Evolutionary conservation across 1,284 basidiomycete genomes (phyloP).

Genomic region (Irpex sp.): DNA sequence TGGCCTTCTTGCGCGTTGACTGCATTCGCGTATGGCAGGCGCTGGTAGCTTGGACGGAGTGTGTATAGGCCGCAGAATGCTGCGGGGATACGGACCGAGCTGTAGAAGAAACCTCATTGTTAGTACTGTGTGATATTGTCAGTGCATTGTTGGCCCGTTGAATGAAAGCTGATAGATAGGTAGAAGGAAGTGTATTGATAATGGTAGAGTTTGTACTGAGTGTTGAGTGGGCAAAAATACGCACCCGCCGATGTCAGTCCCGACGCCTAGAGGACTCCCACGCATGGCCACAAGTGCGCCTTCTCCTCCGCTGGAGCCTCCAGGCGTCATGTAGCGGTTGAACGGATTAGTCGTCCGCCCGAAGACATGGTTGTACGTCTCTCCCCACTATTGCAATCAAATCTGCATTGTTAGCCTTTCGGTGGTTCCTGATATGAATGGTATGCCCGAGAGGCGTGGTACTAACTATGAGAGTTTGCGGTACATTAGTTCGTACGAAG

Average conservation of each 20-base stretch:
- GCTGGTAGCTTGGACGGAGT: conserved; percentile 51
- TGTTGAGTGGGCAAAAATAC: conserved; percentile 3
- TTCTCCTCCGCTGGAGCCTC: conserved; percentile 82
- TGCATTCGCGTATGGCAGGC: conserved; percentile 49
- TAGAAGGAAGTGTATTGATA: no score
- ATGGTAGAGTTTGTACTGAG: neutral
- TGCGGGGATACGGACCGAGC: conserved; percentile 50
- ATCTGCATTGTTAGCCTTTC: neutral
- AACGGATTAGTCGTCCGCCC: conserved; percentile 75
- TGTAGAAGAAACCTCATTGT: conserved; percentile 11
- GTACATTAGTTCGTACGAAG: conserved; percentile 69
- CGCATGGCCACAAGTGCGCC: conserved; percentile 72
- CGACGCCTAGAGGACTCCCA: conserved; percentile 76
- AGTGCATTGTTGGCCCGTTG: neutral
- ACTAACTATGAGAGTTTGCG: conserved; percentile 40
- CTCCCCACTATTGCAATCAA: conserved; percentile 30
- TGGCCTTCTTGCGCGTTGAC: conserved; percentile 46
- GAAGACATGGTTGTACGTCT: conserved; percentile 48
- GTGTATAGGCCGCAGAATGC: conserved; percentile 50
- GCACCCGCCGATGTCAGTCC: conserved; percentile 72
- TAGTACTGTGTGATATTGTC: no score
- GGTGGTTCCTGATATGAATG: no score
- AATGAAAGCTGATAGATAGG: neutral
- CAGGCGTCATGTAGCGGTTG: conserved; percentile 61
- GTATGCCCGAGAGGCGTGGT: no score